Evolutionary conservation across 495 filamentous ascomycete species (phyloP).

Genomic region (Polyplosphaeria fusca): DNA sequence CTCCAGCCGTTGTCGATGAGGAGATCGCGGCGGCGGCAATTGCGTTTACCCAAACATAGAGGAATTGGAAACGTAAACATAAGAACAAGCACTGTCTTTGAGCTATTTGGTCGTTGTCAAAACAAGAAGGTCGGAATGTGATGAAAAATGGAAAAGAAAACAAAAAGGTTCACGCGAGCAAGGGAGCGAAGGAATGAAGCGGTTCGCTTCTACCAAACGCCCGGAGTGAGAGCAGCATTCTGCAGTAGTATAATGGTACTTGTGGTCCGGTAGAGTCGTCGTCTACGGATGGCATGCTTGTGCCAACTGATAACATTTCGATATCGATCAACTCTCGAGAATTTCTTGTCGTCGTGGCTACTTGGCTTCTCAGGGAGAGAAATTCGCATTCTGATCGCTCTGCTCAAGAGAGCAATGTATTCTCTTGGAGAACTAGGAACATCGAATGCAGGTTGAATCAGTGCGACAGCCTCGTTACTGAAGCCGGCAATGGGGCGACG

Average conservation of each 20-base stretch:
- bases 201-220: not conserved
- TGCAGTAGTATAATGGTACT: not conserved
- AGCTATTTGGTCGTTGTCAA: slow-evolving; percentile 22
- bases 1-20: not conserved
- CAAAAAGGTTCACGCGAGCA: not conserved
- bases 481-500: not conserved
- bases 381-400: not conserved
- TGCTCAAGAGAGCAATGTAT: not conserved
- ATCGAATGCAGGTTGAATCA: slow-evolving; percentile 3
- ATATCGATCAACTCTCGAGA: not conserved
- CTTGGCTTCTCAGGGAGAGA: not conserved
- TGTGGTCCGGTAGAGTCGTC: not conserved
- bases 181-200: slow-evolving; percentile 10
- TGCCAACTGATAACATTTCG: too few species aligned
- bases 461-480: not conserved
- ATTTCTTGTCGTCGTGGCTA: not conserved
- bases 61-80: slow-evolving; percentile 18
- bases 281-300: not conserved
- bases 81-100: slow-evolving; percentile 6
- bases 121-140: slow-evolving; percentile 30
- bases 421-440: not conserved
- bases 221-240: not conserved
- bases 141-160: slow-evolving; percentile 20
- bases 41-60: not conserved
- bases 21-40: slow-evolving; percentile 4